Conservation (phyloP, 257 asterid genomes). For the Petrea volubilis region DNA sequence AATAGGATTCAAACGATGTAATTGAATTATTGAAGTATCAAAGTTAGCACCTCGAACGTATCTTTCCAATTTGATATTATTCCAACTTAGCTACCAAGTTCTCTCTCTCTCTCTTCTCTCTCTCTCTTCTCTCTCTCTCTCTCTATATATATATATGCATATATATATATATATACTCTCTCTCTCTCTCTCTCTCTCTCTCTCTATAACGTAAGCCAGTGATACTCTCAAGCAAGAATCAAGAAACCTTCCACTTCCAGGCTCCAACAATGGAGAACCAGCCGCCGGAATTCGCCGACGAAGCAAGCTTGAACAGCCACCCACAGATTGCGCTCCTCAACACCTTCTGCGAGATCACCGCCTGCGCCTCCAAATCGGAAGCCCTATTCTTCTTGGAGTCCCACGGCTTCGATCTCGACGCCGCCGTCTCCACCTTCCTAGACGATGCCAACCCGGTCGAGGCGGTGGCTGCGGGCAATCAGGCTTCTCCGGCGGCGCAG, state of each 20-base stretch:
- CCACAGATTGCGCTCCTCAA: constrained; percentile 45
- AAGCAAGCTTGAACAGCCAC: constrained; percentile 31
- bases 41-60: too few species aligned
- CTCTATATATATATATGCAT: too few species aligned
- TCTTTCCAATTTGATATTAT: too few species aligned
- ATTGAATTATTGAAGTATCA: too few species aligned
- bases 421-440: constrained; percentile 85
- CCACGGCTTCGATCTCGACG: constrained; percentile 79
- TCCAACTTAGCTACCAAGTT: too few species aligned
- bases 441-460: constrained; percentile 41
- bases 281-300: constrained; percentile 31
- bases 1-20: too few species aligned
- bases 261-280: constrained; percentile 38
- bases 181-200: too few species aligned
- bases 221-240: constrained; percentile 1
- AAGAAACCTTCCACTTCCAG: neutral
- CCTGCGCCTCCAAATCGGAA: constrained; percentile 60
- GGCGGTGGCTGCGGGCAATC: constrained; percentile 12
- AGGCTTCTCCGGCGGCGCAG: constrained; percentile 24
- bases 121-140: too few species aligned
- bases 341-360: constrained; percentile 75
- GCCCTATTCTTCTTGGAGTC: constrained; percentile 83
- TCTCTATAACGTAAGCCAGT: too few species aligned
- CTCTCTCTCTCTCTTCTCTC: too few species aligned
- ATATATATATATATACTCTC: too few species aligned